Evolutionary conservation across 805 yeast species (phyloP).

Genomic region (Barnettozyma sucrosica): DNA sequence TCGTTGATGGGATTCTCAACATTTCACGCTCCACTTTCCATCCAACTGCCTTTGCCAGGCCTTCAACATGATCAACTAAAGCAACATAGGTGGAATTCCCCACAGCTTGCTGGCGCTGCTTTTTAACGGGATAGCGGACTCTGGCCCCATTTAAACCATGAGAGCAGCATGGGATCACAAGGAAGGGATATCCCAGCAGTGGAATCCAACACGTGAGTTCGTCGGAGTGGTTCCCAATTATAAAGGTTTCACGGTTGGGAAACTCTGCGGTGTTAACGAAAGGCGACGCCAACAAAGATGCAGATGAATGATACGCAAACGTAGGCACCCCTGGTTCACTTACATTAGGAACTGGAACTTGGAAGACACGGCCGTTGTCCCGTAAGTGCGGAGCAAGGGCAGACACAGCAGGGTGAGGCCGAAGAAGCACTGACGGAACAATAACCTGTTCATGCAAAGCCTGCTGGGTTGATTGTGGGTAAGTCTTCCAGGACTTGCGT

Average conservation of each 20-base stretch:
- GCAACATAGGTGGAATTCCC: conserved; percentile 71
- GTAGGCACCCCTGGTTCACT: conserved; percentile 32
- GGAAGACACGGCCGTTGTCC: conserved; percentile 59
- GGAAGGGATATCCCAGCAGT: conserved; percentile 73
- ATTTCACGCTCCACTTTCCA: conserved; percentile 85
- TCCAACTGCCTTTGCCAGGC: conserved; percentile 60
- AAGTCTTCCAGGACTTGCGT: conserved; percentile 80
- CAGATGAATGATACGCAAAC: conserved; percentile 43
- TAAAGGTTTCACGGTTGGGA: conserved; percentile 59
- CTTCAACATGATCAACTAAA: conserved; percentile 78
- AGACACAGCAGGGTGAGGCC: conserved; percentile 62
- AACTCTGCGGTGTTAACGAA: conserved; percentile 60
- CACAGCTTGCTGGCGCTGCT: conserved; percentile 20
- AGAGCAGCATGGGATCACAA: conserved; percentile 94
- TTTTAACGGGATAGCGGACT: conserved; percentile 51
- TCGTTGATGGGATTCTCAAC: conserved; percentile 88
- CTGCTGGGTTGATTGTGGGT: conserved; percentile 57
- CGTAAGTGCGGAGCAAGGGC: conserved; percentile 45
- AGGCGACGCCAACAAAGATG: conserved; percentile 41
- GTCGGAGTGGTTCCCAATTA: conserved; percentile 93
- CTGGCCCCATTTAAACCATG: conserved; percentile 78
- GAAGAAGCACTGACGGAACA: conserved; percentile 67
- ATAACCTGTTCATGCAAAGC: conserved; percentile 69
- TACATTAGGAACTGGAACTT: conserved; percentile 30
- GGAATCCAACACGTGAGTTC: conserved; percentile 97